Evolutionary conservation across 352 stramenopile species (phyloP).

Genomic region (Globisporangium ultimum): DNA sequence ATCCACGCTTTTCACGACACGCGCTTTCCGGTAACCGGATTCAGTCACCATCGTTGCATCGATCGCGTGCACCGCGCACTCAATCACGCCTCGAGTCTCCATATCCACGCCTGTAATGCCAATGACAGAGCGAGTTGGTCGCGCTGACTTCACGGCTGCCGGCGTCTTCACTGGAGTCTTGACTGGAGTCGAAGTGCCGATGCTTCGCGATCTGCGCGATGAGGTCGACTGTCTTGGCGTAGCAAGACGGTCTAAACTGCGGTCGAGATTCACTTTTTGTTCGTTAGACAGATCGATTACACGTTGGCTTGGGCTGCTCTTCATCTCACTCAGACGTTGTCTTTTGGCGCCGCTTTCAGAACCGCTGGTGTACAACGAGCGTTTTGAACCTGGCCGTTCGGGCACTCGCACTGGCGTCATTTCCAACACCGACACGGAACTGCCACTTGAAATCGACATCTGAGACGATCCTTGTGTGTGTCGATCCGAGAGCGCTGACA

Average conservation of each 20-base stretch:
- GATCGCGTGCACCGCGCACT: conserved; percentile 77
- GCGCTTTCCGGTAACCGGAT: conserved; percentile 49
- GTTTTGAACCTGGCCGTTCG: conserved; percentile 6
- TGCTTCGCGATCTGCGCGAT: conserved; percentile 11
- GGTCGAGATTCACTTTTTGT: conserved; percentile 3
- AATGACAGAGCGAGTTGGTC: conserved; percentile 55
- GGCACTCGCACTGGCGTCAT: conserved; percentile 16
- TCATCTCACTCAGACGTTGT: neutral
- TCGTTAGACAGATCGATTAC: neutral
- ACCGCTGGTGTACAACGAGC: conserved; percentile 2
- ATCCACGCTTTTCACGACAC: conserved; percentile 77
- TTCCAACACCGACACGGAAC: conserved; percentile 12
- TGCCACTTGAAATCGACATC: neutral
- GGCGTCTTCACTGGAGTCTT: conserved; percentile 10
- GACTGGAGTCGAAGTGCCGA: conserved; percentile 3
- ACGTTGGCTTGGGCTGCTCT: neutral
- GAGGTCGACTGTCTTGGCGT: conserved; percentile 8
- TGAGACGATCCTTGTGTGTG: neutral
- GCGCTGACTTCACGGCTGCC: conserved; percentile 14
- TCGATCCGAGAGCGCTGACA: neutral
- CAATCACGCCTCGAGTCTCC: conserved; percentile 52
- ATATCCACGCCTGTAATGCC: conserved; percentile 70
- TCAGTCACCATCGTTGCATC: conserved; percentile 57
- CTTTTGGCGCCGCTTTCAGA: neutral
- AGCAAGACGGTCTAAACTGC: conserved; percentile 9